A percentile compares a stretch with the other conserved stretches of the same genome.
Evolutionary conservation across 208 protist species (phyloP).

Genomic region (Acanthamoeba culbertsoni): DNA sequence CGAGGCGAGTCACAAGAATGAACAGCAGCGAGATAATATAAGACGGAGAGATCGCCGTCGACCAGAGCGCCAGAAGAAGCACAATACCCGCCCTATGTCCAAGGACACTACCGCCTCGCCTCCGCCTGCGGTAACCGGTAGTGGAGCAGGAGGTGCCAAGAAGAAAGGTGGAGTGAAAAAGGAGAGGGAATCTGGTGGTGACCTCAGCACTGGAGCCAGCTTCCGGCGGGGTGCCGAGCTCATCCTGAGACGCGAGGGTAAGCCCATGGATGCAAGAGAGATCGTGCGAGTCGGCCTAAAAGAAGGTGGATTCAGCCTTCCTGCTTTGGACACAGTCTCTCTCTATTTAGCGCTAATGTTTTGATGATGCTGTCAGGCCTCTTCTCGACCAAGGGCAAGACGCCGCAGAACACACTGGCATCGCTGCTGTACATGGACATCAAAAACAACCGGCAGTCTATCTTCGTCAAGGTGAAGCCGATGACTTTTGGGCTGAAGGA

Average conservation of each 20-base stretch:
- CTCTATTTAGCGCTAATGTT: not conserved
- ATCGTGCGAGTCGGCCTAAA: slow-evolving; percentile 42
- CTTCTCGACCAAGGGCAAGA: slow-evolving; percentile 50
- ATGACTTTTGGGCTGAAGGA: slow-evolving; percentile 59
- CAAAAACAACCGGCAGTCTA: slow-evolving; percentile 36
- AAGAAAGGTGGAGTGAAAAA: not conserved
- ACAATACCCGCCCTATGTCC: too few species aligned
- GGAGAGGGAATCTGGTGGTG: not conserved
- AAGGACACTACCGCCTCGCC: too few species aligned
- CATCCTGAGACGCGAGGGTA: slow-evolving; percentile 50
- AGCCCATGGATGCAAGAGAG: slow-evolving; percentile 40
- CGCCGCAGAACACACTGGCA: slow-evolving; percentile 34
- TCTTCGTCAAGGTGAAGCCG: slow-evolving; percentile 54
- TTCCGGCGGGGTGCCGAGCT: slow-evolving; percentile 21
- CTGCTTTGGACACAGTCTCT: not conserved
- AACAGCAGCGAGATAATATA: not conserved
- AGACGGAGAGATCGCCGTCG: not conserved
- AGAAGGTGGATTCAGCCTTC: not conserved
- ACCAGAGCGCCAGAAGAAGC: too few species aligned
- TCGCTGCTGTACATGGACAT: slow-evolving; percentile 57
- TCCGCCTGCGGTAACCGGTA: too few species aligned
- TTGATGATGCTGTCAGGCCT: not conserved
- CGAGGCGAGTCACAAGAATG: not conserved
- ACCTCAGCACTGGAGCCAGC: not conserved
- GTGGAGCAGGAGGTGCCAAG: not conserved